Evolutionary conservation across 2,329 filamentous ascomycete genomes (phyloP), one percentile per base, ranked within the genome.

Genomic region (Akanthomyces uredinophilus): DNA sequence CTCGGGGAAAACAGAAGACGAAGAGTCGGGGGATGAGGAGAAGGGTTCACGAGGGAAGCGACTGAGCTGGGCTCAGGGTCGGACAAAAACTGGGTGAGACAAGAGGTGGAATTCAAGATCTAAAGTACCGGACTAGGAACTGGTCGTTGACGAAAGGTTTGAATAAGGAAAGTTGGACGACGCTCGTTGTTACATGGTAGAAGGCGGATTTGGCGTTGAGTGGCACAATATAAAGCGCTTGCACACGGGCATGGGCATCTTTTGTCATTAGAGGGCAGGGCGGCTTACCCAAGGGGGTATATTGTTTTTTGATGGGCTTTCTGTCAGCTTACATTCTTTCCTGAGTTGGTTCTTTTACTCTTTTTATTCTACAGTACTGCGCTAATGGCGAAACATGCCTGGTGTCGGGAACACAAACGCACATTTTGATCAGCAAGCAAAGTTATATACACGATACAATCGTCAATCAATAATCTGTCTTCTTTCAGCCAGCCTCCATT

Each of bases 21-120:
- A 68, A 2, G 67, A 63, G 29, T 65, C 65, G 5, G 68, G 70
- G n/a, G 69, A 69, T 22, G 65, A 65, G 18, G 65, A 60, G 51
- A 63, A 64, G 53, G 58, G 62, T 37, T 54, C 63, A 16, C 50
- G 62, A 3, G 49, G 22, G 16, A 67, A 66, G 56, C 64, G 60
- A 46, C 54, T 66, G 57, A 65, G 62, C 44, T 67, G 66, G 66
- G 61, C 56, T 2, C 63, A 54, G 24, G 64, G 64, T 24, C 61
- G 65, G 52, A 69, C 64, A 27, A 67, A 68, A 53, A 64, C 66
- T 13, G 63, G 67, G 5, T 69, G 44, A 65, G 37, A 32, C 8
- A 61, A 32, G 22, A 24, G 18, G 32, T 13, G 32, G 18, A 16
- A 41, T 47, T 54, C 11, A 41, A 50, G 43, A 37, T 13, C 2